Percentiles rank a stretch among this genome's conserved stretches.
Evolutionary conservation across 2,329 filamentous ascomycete species (phyloP).

Genomic region (Aspergillus sp.): DNA sequence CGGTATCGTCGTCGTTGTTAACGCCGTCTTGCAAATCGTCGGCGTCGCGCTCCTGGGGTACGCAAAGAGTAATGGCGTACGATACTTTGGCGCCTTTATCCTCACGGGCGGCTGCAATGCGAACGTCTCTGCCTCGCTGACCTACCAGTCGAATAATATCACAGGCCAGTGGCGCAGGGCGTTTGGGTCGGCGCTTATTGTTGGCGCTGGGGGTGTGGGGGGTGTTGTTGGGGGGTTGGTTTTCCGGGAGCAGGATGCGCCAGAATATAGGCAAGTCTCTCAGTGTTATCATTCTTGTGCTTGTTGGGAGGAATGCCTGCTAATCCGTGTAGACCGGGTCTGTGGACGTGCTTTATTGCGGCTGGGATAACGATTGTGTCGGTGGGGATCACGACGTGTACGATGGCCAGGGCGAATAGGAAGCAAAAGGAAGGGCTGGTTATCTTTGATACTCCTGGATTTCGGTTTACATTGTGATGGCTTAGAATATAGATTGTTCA

Average conservation of each 20-base stretch:
- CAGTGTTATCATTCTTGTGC: no score
- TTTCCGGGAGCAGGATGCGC: slow-evolving; percentile 14
- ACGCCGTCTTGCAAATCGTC: slow-evolving; percentile 5
- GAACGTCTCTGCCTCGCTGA: neutral
- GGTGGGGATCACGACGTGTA: slow-evolving; percentile 6
- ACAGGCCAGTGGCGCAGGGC: slow-evolving; percentile 19
- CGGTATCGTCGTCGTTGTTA: slow-evolving; percentile 5
- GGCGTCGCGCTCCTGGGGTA: slow-evolving; percentile 2
- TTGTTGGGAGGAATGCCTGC: neutral
- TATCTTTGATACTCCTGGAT: slow-evolving; percentile 8
- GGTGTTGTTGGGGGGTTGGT: slow-evolving; percentile 14
- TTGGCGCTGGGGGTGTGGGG: slow-evolving; percentile 13
- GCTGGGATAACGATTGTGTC: slow-evolving; percentile 8
- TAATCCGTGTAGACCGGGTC: slow-evolving; percentile 4
- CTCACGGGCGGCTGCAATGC: neutral
- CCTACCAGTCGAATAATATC: slow-evolving; percentile 21
- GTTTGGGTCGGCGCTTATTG: slow-evolving; percentile 17
- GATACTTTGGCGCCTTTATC: slow-evolving; percentile 9
- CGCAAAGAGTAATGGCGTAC: slow-evolving; percentile 2
- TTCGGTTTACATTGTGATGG: slow-evolving; percentile 11
- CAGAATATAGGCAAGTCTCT: slow-evolving; percentile 10
- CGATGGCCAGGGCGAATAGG: slow-evolving; percentile 6
- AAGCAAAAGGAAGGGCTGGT: slow-evolving; percentile 1
- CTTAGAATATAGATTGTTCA: no score
- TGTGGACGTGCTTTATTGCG: slow-evolving; percentile 9